phyloP scores from a whole-genome alignment of 176 grass and related monocot genomes.

The Raddia guianensis region DNA sequence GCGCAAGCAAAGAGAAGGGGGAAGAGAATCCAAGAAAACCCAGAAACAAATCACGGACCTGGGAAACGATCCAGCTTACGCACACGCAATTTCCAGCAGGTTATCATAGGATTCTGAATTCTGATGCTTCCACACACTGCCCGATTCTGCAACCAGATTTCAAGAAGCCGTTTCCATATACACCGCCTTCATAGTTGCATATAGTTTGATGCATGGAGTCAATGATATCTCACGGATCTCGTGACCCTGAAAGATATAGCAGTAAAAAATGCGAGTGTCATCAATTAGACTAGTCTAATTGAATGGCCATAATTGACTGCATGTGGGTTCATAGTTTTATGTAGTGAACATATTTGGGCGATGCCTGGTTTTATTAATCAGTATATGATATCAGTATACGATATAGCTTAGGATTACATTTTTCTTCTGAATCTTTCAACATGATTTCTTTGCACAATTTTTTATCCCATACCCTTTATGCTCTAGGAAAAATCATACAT shows the following conservation, averaged over 20 bases:
- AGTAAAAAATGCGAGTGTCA: background rate
- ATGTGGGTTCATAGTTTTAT: background rate
- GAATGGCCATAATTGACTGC: background rate
- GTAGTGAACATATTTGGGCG: background rate
- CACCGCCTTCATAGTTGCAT: slow-evolving; percentile 27
- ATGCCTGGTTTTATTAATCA: background rate
- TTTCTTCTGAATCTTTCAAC: background rate
- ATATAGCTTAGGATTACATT: background rate
- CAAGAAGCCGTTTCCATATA: slow-evolving; percentile 46
- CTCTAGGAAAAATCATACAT: slow-evolving; percentile 41
- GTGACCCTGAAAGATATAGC: slow-evolving; percentile 31
- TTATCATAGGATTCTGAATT: slow-evolving; percentile 36
- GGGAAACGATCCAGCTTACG: slow-evolving; percentile 15
- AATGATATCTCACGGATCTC: slow-evolving; percentile 37
- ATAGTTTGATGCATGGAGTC: slow-evolving; percentile 20
- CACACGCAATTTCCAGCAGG: slow-evolving; percentile 20
- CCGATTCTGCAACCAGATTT: slow-evolving; percentile 40
- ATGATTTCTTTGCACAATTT: background rate
- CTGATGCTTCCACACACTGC: slow-evolving; percentile 34
- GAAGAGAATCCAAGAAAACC: slow-evolving; percentile 39
- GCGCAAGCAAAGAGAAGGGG: background rate
- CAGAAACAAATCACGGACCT: slow-evolving; percentile 32
- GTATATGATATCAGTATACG: background rate
- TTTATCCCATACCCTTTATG: slow-evolving; percentile 3
- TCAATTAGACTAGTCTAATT: background rate